A percentile compares a stretch with the other conserved stretches of the same genome.
Evolutionary conservation across 345 rosid genomes (phyloP).

Genomic region (Ailanthus altissimus): DNA sequence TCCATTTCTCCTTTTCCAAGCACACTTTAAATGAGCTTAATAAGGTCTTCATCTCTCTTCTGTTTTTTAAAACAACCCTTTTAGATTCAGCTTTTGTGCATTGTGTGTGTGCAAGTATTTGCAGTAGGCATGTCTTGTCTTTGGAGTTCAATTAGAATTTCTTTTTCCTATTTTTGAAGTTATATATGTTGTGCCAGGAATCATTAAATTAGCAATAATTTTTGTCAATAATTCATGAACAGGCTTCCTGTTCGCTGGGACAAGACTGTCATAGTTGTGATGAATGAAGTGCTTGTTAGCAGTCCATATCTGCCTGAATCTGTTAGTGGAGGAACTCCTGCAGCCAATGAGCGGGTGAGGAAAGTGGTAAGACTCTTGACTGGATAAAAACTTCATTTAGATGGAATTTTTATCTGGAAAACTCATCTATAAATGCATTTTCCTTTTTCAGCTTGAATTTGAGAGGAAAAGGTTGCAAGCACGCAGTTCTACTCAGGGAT

Average conservation of each 20-base stretch:
- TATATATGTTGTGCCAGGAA: background rate
- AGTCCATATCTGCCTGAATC: conserved; percentile 87
- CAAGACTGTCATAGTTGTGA: conserved; percentile 80
- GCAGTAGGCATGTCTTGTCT: background rate
- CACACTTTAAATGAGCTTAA: background rate
- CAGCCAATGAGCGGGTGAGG: conserved; percentile 95
- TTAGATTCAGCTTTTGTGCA: background rate
- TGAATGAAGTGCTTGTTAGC: conserved; percentile 89
- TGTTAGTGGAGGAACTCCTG: conserved; percentile 89
- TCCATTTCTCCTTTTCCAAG: background rate
- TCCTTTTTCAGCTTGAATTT: conserved; percentile 51
- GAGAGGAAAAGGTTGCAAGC: conserved; percentile 69
- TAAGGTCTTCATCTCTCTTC: background rate
- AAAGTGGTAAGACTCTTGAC: conserved; percentile 75
- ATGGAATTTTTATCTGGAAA: background rate
- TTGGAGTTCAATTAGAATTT: background rate
- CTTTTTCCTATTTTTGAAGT: background rate
- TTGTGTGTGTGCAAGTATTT: background rate
- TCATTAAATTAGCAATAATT: background rate
- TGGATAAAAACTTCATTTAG: background rate
- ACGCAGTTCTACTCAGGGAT: conserved; percentile 49
- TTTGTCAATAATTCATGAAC: conserved; percentile 22
- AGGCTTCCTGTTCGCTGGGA: conserved; percentile 99
- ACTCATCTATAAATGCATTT: conserved; percentile 10
- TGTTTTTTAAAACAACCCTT: background rate